Evolutionary conservation across 1,284 basidiomycete species (phyloP), one percentile per base, ranked within the genome.

Genomic region (Afroboletus lepidellus): DNA sequence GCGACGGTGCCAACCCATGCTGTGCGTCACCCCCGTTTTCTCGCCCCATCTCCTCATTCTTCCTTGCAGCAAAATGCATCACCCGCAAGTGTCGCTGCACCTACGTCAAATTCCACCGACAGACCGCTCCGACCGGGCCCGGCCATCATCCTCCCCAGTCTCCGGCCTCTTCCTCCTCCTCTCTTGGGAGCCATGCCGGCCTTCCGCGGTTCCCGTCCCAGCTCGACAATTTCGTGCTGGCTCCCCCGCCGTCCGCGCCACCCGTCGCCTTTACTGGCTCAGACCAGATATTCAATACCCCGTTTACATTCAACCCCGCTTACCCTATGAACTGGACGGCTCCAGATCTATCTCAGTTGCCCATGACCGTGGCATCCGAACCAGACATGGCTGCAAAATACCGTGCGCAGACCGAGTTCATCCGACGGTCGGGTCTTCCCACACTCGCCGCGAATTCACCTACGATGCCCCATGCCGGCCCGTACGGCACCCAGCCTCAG

Each of bases 61-160:
- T n/a, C 30, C 48, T 33, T 24, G 23, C 55, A 92, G 90, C 84
- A 5, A 92, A 91, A 75, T 94, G 92, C 62, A 63, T 83, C 1
- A 79, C 85, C 57, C 81, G 87, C 43, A 90, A 90, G 64, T 78
- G 77, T 53, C 77, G 83, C 4, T 94, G 92, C 72, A 90, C 89
- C 0, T 94, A 87, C 66, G 83, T 90, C 72, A 92, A 93, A 64
- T 90, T 90, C 61, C 86, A 88, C 63, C 80, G 85, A n/a, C 88
- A 90, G 61, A 88, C 87, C 0, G 87, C 86, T 0, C 86, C 87
- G 18, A 76, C 79, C 8, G 87, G 87, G 8, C 86, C 87, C 16
- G 87, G 86, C 16, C 87, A 80, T 44, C 71, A 81, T 53, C 66
- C 72, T 20, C 66, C 72, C 13, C 67, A 65, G 24, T 69, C 61